A percentile compares a stretch with the other conserved stretches of the same genome.
Evolutionary conservation across 2,329 filamentous ascomycete species (phyloP).

Genomic region (Xylariaceae sp.): DNA sequence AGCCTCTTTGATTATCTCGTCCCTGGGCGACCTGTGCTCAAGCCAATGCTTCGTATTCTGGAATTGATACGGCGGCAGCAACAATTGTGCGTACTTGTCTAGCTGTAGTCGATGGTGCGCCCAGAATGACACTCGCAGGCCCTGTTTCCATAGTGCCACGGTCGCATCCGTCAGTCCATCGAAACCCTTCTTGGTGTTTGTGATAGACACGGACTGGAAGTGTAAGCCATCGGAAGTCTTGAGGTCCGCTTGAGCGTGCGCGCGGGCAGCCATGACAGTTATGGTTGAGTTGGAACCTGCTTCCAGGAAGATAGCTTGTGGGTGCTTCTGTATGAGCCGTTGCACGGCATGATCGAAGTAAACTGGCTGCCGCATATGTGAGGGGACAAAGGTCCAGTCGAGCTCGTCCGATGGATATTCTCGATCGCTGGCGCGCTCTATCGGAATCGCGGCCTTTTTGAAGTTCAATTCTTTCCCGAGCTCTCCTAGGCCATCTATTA

Average conservation of each 20-base stretch:
- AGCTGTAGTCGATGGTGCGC: constrained; percentile 23
- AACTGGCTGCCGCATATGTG: constrained; percentile 11
- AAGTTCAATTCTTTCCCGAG: constrained; percentile 9
- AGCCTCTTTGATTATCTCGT: no score
- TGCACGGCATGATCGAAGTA: constrained; percentile 12
- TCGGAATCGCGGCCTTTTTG: constrained; percentile 9
- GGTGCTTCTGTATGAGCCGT: not conserved
- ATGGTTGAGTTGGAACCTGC: constrained; percentile 9
- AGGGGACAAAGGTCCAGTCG: not conserved
- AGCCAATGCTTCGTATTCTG: constrained; percentile 31
- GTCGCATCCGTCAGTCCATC: no score
- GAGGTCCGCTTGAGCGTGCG: constrained; percentile 34
- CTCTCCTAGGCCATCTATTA: constrained; percentile 10
- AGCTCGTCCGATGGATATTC: constrained; percentile 8
- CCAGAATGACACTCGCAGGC: constrained; percentile 28
- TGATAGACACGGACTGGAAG: no score
- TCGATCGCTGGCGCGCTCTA: constrained; percentile 18
- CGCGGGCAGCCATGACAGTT: constrained; percentile 39
- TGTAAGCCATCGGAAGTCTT: no score
- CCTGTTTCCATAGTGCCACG: constrained; percentile 27
- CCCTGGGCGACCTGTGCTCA: no score
- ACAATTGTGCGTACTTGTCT: constrained; percentile 15
- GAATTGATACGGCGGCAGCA: constrained; percentile 36
- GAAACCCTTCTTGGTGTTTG: no score
- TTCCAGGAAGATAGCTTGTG: constrained; percentile 10